A percentile compares a stretch with the other conserved stretches of the same genome.
These are phyloP conservation scores for Claviceps sp. DNA, from an alignment of 2,329 filamentous ascomycete genomes.

Conservation along the genomic window DNA sequence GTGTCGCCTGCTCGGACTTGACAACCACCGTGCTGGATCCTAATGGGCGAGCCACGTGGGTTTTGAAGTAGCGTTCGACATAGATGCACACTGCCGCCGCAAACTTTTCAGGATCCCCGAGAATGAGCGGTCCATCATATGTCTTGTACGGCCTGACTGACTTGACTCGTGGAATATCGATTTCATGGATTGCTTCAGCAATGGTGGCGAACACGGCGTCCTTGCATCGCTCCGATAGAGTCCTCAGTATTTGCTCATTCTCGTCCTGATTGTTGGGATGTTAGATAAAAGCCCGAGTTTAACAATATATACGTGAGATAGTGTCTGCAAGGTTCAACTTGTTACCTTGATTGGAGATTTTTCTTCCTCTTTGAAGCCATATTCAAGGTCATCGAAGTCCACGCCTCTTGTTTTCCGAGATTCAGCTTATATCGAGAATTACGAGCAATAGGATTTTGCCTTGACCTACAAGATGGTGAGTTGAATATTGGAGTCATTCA, in stretches of 20 bases:
- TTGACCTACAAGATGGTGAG: constrained; percentile 59
- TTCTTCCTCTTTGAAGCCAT: constrained; percentile 81
- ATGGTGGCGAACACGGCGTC: constrained; percentile 71
- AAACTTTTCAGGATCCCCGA: constrained; percentile 65
- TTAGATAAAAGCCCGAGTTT: neutral
- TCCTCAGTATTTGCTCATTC: constrained; percentile 58
- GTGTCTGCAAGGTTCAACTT: neutral
- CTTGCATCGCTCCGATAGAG: constrained; percentile 51
- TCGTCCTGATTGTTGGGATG: constrained; percentile 20
- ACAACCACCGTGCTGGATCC: constrained; percentile 66
- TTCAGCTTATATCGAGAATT: neutral
- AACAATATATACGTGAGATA: neutral
- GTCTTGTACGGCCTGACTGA: constrained; percentile 59
- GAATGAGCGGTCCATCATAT: constrained; percentile 66
- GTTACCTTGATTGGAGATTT: constrained; percentile 58
- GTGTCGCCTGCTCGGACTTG: constrained; percentile 34
- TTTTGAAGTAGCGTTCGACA: constrained; percentile 83
- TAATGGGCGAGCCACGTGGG: constrained; percentile 60
- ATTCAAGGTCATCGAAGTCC: constrained; percentile 87
- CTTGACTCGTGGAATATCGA: constrained; percentile 68
- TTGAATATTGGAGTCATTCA: constrained; percentile 65
- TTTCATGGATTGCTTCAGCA: constrained; percentile 68
- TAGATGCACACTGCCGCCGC: constrained; percentile 67
- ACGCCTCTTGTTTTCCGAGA: constrained; percentile 46
- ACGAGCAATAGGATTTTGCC: neutral